Conservation (phyloP, 768 basidiomycete species). For the Ramaria rubella region DNA sequence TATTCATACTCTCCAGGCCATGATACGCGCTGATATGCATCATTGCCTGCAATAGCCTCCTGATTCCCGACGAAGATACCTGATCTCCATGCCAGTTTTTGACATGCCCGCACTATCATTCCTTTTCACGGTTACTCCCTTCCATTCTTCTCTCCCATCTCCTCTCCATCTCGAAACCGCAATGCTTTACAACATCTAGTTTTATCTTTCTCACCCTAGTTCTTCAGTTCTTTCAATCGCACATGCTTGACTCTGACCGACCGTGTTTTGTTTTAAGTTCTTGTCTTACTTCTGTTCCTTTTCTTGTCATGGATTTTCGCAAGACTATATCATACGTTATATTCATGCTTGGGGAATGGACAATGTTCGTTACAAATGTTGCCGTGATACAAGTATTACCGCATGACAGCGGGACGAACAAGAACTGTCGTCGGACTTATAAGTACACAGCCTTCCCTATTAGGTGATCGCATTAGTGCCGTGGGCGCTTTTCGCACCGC, state of each 20-base stretch:
- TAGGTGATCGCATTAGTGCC: not conserved
- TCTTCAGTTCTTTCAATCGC: no score
- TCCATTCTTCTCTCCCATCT: not conserved
- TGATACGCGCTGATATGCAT: not conserved
- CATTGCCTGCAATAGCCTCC: no score
- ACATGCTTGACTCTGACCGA: no score
- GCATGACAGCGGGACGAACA: not conserved
- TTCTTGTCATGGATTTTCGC: conserved; percentile 1
- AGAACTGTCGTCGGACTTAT: not conserved
- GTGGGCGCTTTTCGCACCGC: not conserved
- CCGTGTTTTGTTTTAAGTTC: no score
- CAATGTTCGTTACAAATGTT: not conserved
- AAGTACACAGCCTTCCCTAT: not conserved
- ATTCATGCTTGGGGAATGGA: not conserved
- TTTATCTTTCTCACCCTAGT: not conserved
- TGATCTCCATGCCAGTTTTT: not conserved
- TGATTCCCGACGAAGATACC: not conserved
- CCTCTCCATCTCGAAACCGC: not conserved
- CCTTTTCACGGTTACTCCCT: not conserved
- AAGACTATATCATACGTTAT: not conserved
- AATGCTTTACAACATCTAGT: not conserved
- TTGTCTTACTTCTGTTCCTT: not conserved
- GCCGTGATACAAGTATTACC: not conserved
- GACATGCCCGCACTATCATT: not conserved
- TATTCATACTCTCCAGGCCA: not conserved